Conservation (phyloP, 2,329 filamentous ascomycete species). For the Penicillium palitans region DNA sequence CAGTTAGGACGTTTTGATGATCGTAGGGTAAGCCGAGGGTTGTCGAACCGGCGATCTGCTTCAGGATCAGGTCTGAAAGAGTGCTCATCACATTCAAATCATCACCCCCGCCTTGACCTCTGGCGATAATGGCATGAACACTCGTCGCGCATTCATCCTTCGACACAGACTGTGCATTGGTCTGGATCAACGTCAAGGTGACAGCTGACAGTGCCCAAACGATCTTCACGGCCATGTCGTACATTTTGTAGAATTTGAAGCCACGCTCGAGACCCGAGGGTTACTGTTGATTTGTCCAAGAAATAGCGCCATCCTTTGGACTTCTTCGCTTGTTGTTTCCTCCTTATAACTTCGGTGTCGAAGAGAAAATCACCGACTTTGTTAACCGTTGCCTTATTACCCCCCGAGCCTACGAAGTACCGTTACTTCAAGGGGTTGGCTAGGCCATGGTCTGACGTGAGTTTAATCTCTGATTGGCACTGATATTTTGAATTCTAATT, state of each 20-base stretch:
- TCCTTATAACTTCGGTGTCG: neutral
- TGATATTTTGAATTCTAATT: neutral
- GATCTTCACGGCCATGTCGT: constrained; percentile 13
- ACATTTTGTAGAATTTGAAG: constrained; percentile 3
- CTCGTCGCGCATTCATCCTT: constrained; percentile 20
- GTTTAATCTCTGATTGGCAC: neutral
- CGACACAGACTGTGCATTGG: constrained; percentile 14
- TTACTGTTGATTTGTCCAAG: neutral
- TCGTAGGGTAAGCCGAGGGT: constrained; percentile 25
- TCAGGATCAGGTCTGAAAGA: constrained; percentile 23
- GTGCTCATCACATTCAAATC: constrained; percentile 25
- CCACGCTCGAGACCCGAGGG: neutral
- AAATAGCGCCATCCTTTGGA: neutral
- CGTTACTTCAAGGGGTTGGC: neutral
- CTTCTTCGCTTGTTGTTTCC: neutral
- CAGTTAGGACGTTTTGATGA: constrained; percentile 12
- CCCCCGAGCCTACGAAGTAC: constrained; percentile 3
- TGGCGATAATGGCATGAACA: constrained; percentile 26
- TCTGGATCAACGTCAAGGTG: neutral
- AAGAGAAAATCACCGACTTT: neutral
- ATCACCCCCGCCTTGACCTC: constrained; percentile 26
- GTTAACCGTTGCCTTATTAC: neutral
- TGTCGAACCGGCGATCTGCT: constrained; percentile 25
- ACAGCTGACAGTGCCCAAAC: constrained; percentile 7
- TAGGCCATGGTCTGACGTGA: neutral